Evolutionary conservation across 306 rosid genomes (phyloP), one percentile per base, ranked within the genome.

Genomic region (Vigna reflexopilosa): DNA sequence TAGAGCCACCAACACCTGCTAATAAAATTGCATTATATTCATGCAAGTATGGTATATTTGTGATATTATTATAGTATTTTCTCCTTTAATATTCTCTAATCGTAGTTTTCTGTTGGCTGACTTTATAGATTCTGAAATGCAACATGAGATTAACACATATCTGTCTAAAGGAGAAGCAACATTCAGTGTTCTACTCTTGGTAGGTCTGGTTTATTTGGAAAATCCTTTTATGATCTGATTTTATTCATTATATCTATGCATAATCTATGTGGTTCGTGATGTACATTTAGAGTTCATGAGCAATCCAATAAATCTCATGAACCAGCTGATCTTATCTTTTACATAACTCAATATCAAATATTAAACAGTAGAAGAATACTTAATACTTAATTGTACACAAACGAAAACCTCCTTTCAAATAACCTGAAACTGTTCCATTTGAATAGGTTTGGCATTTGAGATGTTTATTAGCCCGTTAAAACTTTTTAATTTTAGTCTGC

Each of bases 161-260:
- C 65, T 86, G 24, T 80, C 89, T 22, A 83, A 70, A 83, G 89
- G 87, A 73, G 77, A 77, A 83, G 89, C 87, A 66, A 48, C 55
- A 5, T 86, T 86, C 74, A 78, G 80, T 51, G 79, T 86, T 80
- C 65, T 61, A 63, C 87, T 80, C 73, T 51, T 83, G 83, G 89
- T 86, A 86, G 54, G 87, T 77, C 72, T 73, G 20, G 30, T 72
- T 72, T 73, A 36, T 54, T 44, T 79, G 16, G 34, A 70, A 30
- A 71, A 19, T 78, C 65, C 50, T 63, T 67, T 49, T 69, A 47
- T 56, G 57, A 66, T 38, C 19, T 13, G 34, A 34, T 63, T 17
- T 55, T 72, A 34, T 77, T 40, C 72, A 17, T 10, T 20, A 16
- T 72, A 40, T 38, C 59, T 68, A 59, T 38, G 32, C 20, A 36